Percentiles rank a stretch among this genome's conserved stretches.
phyloP scores from a whole-genome alignment of 2,329 filamentous ascomycete species.

The Ascochyta lentis region DNA sequence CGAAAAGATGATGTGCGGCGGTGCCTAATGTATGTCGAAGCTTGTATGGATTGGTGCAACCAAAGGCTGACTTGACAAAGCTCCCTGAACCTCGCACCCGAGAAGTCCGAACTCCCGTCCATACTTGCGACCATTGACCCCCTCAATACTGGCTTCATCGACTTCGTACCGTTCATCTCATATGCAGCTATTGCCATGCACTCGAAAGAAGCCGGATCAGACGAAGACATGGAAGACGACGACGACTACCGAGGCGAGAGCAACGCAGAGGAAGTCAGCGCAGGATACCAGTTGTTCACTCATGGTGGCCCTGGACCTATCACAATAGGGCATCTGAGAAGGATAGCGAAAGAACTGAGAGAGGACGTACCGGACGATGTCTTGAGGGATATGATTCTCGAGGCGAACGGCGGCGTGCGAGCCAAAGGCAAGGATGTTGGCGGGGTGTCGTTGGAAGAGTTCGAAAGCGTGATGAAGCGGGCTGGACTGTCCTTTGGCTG shows the following conservation, averaged over 20 bases:
- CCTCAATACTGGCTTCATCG: conserved; percentile 76
- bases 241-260: conserved; percentile 31
- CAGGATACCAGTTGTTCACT: conserved; percentile 83
- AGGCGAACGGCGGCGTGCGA: conserved; percentile 80
- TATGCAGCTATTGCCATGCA: conserved; percentile 88
- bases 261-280: conserved; percentile 72
- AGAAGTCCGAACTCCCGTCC: conserved; percentile 71
- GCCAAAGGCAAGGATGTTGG: conserved; percentile 61
- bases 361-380: conserved; percentile 84
- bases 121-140: conserved; percentile 86
- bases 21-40: conserved; percentile 57
- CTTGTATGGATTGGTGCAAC: neutral
- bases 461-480: conserved; percentile 82
- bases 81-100: conserved; percentile 78
- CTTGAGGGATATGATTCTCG: conserved; percentile 90
- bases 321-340: conserved; percentile 76
- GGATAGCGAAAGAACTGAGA: conserved; percentile 80
- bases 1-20: conserved; percentile 54
- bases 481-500: conserved; percentile 79
- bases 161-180: conserved; percentile 82
- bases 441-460: conserved; percentile 80
- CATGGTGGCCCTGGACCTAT: conserved; percentile 67
- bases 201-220: conserved; percentile 36
- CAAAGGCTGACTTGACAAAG: conserved; percentile 52
- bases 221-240: conserved; percentile 56